A percentile compares a stretch with the other conserved stretches of the same genome.
phyloP scores from a whole-genome alignment of 176 grass and related monocot species.

The Hyparrhenia diplandra region DNA sequence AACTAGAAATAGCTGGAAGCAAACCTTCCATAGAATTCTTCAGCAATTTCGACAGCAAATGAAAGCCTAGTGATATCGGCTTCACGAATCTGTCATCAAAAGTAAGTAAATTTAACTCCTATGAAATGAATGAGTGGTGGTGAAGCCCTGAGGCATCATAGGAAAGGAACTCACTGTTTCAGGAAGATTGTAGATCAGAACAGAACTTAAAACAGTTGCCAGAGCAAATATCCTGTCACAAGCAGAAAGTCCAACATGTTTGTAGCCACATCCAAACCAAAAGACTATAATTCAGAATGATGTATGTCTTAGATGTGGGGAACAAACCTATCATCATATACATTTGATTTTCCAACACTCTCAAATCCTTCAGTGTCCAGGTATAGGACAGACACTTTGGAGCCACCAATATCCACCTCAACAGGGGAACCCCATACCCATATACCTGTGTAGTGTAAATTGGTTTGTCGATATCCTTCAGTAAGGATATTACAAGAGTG shows the following conservation, averaged over 20 bases:
- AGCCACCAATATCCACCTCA: constrained; percentile 65
- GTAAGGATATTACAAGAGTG: not conserved
- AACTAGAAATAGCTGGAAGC: constrained; percentile 8
- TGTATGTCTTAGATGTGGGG: not conserved
- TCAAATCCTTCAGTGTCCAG: constrained; percentile 97
- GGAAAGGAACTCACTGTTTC: constrained; percentile 66
- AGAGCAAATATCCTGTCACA: constrained; percentile 84
- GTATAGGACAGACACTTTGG: constrained; percentile 80
- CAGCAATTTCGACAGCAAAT: constrained; percentile 94
- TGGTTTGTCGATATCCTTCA: not conserved
- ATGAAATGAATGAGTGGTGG: not conserved
- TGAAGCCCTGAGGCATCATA: not conserved
- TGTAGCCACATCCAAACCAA: not conserved
- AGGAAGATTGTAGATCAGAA: constrained; percentile 94
- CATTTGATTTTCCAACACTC: constrained; percentile 95
- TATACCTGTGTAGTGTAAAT: constrained; percentile 57
- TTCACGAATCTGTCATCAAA: constrained; percentile 73
- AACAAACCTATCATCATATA: constrained; percentile 97
- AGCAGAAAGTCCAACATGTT: not conserved
- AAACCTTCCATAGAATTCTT: constrained; percentile 97
- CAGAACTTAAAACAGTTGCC: constrained; percentile 85
- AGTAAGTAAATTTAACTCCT: constrained; percentile 8
- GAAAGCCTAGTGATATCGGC: constrained; percentile 89
- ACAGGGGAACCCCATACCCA: constrained; percentile 86
- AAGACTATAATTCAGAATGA: not conserved